phyloP scores from a whole-genome alignment of 257 asterid genomes.

The Knoxia roxburghii region DNA sequence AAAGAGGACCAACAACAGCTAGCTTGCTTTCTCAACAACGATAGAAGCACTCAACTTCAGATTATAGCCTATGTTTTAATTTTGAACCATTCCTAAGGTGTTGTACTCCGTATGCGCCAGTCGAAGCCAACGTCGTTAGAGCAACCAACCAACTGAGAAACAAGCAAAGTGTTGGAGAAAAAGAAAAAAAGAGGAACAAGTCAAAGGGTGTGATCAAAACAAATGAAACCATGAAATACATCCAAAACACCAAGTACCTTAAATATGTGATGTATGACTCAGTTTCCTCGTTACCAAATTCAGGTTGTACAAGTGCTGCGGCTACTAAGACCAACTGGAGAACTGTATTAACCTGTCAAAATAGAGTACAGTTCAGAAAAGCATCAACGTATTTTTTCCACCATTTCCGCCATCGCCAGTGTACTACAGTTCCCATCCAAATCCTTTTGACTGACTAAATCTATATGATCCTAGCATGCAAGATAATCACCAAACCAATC shows the following conservation, averaged over 20 bases:
- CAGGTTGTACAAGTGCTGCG: constrained; percentile 94
- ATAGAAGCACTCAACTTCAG: not conserved
- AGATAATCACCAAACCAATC: not conserved
- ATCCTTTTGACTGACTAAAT: too few relatives aligned
- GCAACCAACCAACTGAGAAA: constrained; percentile 81
- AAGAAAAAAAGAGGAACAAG: too few relatives aligned
- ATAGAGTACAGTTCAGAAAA: not conserved
- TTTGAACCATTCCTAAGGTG: constrained; percentile 45
- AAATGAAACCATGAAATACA: not conserved
- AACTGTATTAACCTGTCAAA: constrained; percentile 71
- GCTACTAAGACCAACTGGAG: constrained; percentile 84
- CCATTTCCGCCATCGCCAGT: too few relatives aligned
- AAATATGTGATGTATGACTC: constrained; percentile 47
- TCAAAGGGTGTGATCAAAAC: not conserved
- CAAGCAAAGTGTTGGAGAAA: constrained; percentile 11
- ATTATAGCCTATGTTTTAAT: not conserved
- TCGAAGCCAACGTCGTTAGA: constrained; percentile 68
- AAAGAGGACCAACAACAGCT: not conserved
- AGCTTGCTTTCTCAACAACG: not conserved
- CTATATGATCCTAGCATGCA: not conserved
- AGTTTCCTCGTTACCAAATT: constrained; percentile 70
- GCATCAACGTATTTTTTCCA: not conserved
- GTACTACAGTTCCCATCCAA: not conserved
- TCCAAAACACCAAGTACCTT: constrained; percentile 39
- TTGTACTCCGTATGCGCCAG: constrained; percentile 83